Evolutionary conservation across 1,284 basidiomycete species (phyloP).

Genomic region (Rhizopogon parksii): DNA sequence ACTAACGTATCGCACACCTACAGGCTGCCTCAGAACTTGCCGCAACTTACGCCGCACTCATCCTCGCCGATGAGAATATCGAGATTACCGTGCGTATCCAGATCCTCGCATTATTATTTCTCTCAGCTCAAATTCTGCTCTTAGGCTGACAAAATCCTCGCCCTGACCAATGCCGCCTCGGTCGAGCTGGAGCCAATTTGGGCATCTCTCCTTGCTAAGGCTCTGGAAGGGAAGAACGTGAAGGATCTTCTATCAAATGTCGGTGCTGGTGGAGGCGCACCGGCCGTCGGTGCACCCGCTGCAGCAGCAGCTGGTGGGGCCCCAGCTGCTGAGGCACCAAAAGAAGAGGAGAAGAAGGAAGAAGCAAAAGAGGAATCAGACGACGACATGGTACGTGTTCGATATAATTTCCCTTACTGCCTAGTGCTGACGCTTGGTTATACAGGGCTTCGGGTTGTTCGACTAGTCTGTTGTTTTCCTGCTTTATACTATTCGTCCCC

Average conservation of each 20-base stretch:
- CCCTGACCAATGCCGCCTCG: slow-evolving; percentile 77
- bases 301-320: slow-evolving; percentile 51
- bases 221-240: slow-evolving; percentile 95
- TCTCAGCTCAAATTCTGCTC: not conserved
- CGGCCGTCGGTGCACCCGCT: slow-evolving; percentile 56
- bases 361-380: slow-evolving; percentile 85
- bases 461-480: slow-evolving; percentile 44
- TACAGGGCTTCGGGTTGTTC: slow-evolving; percentile 76
- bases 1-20: slow-evolving; percentile 4
- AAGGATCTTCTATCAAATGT: slow-evolving; percentile 93
- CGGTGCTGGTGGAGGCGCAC: slow-evolving; percentile 76
- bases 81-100: slow-evolving; percentile 88
- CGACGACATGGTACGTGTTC: slow-evolving; percentile 78
- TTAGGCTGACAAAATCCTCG: slow-evolving; percentile 86
- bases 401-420: not conserved
- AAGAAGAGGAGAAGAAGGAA: slow-evolving; percentile 58
- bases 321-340: slow-evolving; percentile 54
- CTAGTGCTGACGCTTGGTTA: slow-evolving; percentile 4
- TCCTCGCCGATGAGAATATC: slow-evolving; percentile 93
- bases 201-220: slow-evolving; percentile 94
- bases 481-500: slow-evolving; percentile 21
- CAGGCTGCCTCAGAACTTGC: slow-evolving; percentile 70
- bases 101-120: not conserved
- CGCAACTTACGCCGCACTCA: slow-evolving; percentile 87
- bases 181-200: slow-evolving; percentile 95